phyloP scores from a whole-genome alignment of 1,284 basidiomycete genomes.

The Peniophora sp. region DNA sequence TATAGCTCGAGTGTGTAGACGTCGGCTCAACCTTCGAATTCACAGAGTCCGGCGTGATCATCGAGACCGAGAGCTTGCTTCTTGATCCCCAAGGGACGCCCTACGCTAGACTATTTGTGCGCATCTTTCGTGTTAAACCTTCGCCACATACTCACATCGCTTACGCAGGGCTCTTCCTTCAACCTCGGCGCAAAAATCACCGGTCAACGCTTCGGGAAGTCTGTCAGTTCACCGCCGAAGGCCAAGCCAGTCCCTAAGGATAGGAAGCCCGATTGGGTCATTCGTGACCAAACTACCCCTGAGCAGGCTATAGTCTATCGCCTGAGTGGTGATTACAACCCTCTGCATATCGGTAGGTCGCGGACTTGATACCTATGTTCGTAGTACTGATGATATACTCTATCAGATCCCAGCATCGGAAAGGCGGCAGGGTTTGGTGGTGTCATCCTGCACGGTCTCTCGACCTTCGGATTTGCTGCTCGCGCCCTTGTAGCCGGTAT shows the following conservation, averaged over 20 bases:
- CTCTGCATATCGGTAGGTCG: constrained; percentile 67
- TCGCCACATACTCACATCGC: constrained; percentile 1
- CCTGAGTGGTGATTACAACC: constrained; percentile 80
- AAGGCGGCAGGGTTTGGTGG: constrained; percentile 67
- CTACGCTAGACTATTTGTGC: constrained; percentile 69
- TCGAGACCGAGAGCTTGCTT: constrained; percentile 57
- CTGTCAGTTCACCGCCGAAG: constrained; percentile 59
- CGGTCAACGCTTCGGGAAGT: constrained; percentile 59
- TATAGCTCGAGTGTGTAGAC: neutral
- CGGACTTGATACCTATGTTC: neutral
- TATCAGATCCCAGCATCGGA: constrained; percentile 63
- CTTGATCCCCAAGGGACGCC: constrained; percentile 53
- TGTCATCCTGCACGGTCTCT: constrained; percentile 77
- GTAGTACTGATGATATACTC: constrained; percentile 1
- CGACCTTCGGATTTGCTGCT: constrained; percentile 71
- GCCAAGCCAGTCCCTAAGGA: constrained; percentile 62
- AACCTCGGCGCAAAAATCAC: constrained; percentile 70
- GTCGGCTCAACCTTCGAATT: neutral
- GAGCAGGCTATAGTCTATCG: constrained; percentile 77
- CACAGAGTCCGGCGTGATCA: constrained; percentile 68
- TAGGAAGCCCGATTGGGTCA: constrained; percentile 60
- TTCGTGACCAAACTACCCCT: constrained; percentile 59
- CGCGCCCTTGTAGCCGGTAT: constrained; percentile 60
- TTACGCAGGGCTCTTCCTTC: constrained; percentile 57
- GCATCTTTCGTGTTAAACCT: constrained; percentile 12